Conservation (phyloP, 2,329 filamentous ascomycete species). For the Nemania sp. region DNA sequence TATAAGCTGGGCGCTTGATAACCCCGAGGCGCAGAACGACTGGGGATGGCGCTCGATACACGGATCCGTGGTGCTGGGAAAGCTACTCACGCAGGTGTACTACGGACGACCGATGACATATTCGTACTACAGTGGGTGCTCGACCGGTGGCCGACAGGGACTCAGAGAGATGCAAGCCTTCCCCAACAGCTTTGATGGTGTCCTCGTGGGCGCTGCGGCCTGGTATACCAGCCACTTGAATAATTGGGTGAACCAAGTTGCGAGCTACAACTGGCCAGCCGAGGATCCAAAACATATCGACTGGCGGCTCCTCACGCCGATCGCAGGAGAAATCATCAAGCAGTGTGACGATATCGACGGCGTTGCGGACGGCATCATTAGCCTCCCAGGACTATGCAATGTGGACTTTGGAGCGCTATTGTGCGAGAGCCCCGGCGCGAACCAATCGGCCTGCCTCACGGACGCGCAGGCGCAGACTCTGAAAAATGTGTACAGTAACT, state of each 20-base stretch:
- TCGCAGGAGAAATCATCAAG: conserved; percentile 56
- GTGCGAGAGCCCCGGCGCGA: conserved; percentile 50
- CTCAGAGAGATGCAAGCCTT: conserved; percentile 64
- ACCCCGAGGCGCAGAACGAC: conserved; percentile 52
- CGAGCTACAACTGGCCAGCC: conserved; percentile 60
- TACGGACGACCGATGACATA: conserved; percentile 58
- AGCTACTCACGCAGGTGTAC: conserved; percentile 60
- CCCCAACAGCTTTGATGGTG: conserved; percentile 68
- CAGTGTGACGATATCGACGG: conserved; percentile 66
- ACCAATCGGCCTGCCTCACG: conserved; percentile 56
- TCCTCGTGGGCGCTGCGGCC: conserved; percentile 62
- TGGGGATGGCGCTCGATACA: conserved; percentile 60
- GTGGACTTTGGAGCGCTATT: conserved; percentile 57
- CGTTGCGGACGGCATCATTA: conserved; percentile 62
- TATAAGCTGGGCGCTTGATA: conserved; percentile 55
- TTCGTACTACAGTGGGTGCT: conserved; percentile 69
- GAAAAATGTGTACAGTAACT: conserved; percentile 50
- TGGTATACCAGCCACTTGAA: conserved; percentile 64
- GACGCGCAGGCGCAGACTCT: conserved; percentile 55
- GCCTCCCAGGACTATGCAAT: conserved; percentile 59
- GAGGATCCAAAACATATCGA: conserved; percentile 60
- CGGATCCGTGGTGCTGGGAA: conserved; percentile 61
- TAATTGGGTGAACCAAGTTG: conserved; percentile 57
- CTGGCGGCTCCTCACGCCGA: conserved; percentile 58
- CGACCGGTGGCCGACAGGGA: conserved; percentile 69